These are phyloP conservation scores for Raddia guianensis DNA, from an alignment of 176 grass and related monocot genomes.

Conservation along the genomic window DNA sequence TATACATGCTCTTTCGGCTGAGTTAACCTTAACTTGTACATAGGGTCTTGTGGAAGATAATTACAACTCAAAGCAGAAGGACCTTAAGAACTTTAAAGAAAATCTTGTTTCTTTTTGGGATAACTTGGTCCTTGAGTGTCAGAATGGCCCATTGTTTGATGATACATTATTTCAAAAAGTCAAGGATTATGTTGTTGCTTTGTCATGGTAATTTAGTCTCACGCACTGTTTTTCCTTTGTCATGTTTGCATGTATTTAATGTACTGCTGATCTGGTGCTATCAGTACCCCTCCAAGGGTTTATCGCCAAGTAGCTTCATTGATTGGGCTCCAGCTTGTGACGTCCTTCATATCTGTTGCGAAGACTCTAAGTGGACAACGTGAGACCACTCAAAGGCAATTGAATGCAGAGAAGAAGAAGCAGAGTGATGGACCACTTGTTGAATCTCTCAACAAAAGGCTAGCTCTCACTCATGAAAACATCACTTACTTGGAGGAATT, in stretches of 20 bases:
- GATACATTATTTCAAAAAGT: slow-evolving; percentile 71
- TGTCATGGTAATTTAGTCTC: slow-evolving; percentile 75
- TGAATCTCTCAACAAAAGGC: slow-evolving; percentile 88
- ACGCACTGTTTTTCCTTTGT: not conserved
- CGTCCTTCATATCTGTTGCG: slow-evolving; percentile 87
- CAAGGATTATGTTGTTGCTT: slow-evolving; percentile 79
- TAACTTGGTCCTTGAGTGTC: slow-evolving; percentile 81
- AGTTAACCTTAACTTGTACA: slow-evolving; percentile 47
- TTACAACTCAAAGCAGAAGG: slow-evolving; percentile 83
- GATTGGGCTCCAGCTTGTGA: slow-evolving; percentile 91
- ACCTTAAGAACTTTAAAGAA: slow-evolving; percentile 89
- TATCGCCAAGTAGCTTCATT: slow-evolving; percentile 88
- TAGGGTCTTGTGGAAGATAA: slow-evolving; percentile 90
- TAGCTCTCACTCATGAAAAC: slow-evolving; percentile 80
- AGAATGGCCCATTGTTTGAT: slow-evolving; percentile 95
- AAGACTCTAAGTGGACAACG: slow-evolving; percentile 89
- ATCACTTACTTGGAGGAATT: slow-evolving; percentile 84
- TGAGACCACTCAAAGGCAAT: slow-evolving; percentile 92
- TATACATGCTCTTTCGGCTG: slow-evolving; percentile 33
- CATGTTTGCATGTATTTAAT: slow-evolving; percentile 36
- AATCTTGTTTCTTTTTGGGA: slow-evolving; percentile 94
- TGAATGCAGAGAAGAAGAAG: slow-evolving; percentile 97
- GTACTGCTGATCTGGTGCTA: slow-evolving; percentile 33
- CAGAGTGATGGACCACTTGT: slow-evolving; percentile 76
- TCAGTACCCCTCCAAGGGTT: slow-evolving; percentile 92